These are phyloP conservation scores for Tetrahymena malaccensis DNA, from an alignment of 73 alveolate genomes.

Conservation along the genomic window DNA sequence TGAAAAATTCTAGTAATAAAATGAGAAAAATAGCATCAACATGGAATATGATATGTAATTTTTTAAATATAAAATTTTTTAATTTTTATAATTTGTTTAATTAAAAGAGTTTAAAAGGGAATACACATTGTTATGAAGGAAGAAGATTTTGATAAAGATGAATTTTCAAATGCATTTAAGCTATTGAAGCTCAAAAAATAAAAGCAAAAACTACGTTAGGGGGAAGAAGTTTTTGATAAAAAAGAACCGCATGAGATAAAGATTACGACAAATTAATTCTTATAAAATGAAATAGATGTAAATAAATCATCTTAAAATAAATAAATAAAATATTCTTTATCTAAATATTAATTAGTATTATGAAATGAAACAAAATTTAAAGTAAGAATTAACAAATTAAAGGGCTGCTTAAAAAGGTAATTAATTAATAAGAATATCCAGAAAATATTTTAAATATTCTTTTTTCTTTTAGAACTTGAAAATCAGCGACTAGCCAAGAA, in stretches of 20 bases:
- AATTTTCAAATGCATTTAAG: neutral
- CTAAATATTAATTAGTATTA: neutral
- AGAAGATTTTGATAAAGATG: neutral
- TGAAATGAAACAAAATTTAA: neutral
- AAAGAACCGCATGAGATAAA: neutral
- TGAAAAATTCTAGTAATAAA: neutral
- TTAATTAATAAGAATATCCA: neutral
- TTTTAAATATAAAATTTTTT: neutral
- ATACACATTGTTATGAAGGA: neutral
- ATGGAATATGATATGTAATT: neutral
- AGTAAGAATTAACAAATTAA: neutral
- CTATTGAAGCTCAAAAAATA: neutral
- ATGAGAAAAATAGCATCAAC: neutral
- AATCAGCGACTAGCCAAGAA: neutral
- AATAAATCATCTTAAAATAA: neutral
- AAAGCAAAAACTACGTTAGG: neutral
- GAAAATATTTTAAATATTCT: neutral
- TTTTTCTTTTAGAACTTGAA: neutral
- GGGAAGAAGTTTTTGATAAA: neutral
- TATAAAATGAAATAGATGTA: neutral
- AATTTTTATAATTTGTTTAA: neutral
- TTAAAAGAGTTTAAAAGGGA: neutral
- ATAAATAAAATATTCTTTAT: neutral
- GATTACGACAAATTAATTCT: neutral
- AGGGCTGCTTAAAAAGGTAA: neutral